A percentile compares a stretch with the other conserved stretches of the same genome.
Evolutionary conservation across 352 stramenopile species (phyloP).

Genomic region (Thraustochytrium striatum): DNA sequence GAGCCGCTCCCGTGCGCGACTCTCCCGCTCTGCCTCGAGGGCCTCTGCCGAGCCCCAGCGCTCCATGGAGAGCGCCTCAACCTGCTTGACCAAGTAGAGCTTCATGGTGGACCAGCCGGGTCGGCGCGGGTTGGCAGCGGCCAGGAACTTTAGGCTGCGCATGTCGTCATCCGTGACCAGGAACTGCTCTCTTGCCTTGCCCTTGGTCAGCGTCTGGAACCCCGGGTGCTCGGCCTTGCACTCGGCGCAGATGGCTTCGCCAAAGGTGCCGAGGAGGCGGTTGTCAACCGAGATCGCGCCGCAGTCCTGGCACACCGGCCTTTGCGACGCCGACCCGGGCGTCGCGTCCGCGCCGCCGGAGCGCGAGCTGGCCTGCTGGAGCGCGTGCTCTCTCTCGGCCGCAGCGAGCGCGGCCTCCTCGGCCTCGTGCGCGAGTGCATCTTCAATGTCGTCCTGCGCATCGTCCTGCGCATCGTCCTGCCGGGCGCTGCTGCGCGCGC

Average conservation of each 20-base stretch:
- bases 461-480: slow-evolving; percentile 29
- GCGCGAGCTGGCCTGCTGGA: no score
- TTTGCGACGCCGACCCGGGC: no score
- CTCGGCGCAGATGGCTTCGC: slow-evolving; percentile 17
- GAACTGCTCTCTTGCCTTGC: slow-evolving; percentile 18
- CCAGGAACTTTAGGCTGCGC: slow-evolving; percentile 15
- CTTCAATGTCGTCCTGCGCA: slow-evolving; percentile 45
- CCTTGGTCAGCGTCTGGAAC: slow-evolving; percentile 31
- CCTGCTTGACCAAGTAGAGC: slow-evolving; percentile 41
- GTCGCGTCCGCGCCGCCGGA: no score
- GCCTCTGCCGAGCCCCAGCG: slow-evolving; percentile 4
- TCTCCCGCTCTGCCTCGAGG: neutral
- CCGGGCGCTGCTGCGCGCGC: neutral
- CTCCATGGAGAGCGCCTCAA: slow-evolving; percentile 19
- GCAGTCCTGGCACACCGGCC: slow-evolving; percentile 18
- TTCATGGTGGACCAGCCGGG: slow-evolving; percentile 41
- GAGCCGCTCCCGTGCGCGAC: neutral
- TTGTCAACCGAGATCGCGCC: slow-evolving; percentile 30
- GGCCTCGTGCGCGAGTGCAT: slow-evolving; percentile 25
- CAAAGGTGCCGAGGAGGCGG: slow-evolving; percentile 15
- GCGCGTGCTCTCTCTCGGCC: no score
- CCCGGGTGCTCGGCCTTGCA: slow-evolving; percentile 12
- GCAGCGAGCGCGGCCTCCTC: no score
- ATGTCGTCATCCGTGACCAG: slow-evolving; percentile 35
- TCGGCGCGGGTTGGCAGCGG: slow-evolving; percentile 1